Percentiles rank a stretch among this genome's conserved stretches.
Conservation (phyloP, 495 filamentous ascomycete species). For the Hypoxylon lienhwacheense region DNA sequence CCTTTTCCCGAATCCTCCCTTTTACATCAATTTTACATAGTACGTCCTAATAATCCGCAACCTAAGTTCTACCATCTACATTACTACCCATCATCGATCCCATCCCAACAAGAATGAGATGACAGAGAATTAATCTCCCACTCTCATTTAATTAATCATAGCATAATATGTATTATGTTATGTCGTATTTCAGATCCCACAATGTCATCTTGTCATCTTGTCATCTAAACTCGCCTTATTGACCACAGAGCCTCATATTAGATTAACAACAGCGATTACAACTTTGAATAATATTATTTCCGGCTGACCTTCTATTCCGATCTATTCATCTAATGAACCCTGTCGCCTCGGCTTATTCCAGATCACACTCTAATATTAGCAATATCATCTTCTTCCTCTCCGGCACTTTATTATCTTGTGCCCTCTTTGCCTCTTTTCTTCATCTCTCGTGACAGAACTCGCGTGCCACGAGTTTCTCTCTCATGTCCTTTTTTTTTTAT, state of each 20-base stretch:
- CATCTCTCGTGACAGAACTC: background rate
- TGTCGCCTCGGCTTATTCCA: conserved; percentile 9
- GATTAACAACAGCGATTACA: conserved; percentile 33
- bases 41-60: background rate
- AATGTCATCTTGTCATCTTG: conserved; percentile 28
- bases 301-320: conserved; percentile 21
- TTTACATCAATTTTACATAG: background rate
- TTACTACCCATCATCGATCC: background rate
- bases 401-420: conserved; percentile 8
- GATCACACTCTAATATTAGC: conserved; percentile 27
- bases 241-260: conserved; percentile 35
- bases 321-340: conserved; percentile 14
- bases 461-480: background rate
- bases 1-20: conserved; percentile 14
- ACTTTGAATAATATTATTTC: too few relatives aligned
- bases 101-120: conserved; percentile 9
- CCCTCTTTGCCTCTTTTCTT: background rate
- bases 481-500: background rate
- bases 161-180: conserved; percentile 14
- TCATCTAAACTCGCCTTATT: conserved; percentile 23
- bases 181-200: conserved; percentile 32
- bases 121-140: conserved; percentile 3
- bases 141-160: conserved; percentile 18
- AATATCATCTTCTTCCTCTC: conserved; percentile 1
- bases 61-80: background rate